Conservation (phyloP, 441 rosid genomes). For the Metrosideros polymorpha region DNA sequence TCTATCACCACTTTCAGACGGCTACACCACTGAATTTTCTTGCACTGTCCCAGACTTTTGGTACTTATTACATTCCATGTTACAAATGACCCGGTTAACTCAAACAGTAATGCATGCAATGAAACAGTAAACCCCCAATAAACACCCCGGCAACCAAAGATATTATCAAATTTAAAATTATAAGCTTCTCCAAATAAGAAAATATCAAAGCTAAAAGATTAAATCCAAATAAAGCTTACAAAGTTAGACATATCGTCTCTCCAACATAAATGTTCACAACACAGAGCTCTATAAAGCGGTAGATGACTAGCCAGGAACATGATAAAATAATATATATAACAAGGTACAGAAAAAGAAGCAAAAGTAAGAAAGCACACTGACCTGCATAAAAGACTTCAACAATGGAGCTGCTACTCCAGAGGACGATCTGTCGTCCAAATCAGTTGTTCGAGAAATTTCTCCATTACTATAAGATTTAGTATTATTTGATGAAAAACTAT, state of each 20-base stretch:
- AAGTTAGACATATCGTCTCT: not conserved
- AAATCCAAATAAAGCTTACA: not conserved
- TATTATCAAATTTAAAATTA: not conserved
- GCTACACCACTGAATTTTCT: not conserved
- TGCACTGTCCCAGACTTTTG: not conserved
- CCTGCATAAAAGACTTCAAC: constrained; percentile 96
- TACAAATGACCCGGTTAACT: not conserved
- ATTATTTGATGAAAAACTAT: constrained; percentile 45
- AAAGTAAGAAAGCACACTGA: constrained; percentile 2
- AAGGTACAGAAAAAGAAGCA: not conserved
- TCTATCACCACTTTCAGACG: not conserved
- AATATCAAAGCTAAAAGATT: not conserved
- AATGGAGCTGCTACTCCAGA: constrained; percentile 84
- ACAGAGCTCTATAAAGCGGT: not conserved
- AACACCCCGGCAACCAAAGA: not conserved
- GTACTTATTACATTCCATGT: not conserved
- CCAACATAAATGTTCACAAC: not conserved
- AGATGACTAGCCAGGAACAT: not conserved
- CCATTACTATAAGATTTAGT: constrained; percentile 60
- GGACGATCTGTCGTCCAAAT: constrained; percentile 56
- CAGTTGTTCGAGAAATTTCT: constrained; percentile 47
- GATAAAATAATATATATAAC: not conserved
- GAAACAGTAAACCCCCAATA: not conserved
- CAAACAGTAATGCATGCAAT: not conserved
- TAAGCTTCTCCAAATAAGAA: not conserved